Conservation (phyloP, 768 basidiomycete genomes). For the Lentinus brumalis region DNA sequence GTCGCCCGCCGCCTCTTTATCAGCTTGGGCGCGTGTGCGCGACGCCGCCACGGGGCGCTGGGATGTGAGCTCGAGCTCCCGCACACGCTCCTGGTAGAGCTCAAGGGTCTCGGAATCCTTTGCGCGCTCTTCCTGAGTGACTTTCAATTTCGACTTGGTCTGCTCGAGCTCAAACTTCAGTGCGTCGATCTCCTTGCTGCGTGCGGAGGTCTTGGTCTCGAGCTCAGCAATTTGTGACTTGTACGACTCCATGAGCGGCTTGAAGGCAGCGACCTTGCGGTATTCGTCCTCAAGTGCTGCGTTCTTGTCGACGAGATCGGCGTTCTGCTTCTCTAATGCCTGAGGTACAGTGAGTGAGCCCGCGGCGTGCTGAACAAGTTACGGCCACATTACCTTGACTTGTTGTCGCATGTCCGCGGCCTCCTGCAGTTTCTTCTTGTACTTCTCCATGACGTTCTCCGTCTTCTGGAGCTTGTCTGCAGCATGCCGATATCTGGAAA, state of each 20-base stretch:
- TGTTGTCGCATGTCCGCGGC: constrained; percentile 86
- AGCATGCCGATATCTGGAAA: constrained; percentile 80
- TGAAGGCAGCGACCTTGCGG: constrained; percentile 81
- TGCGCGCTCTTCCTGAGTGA: constrained; percentile 66
- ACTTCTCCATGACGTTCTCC: constrained; percentile 98
- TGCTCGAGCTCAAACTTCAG: constrained; percentile 80
- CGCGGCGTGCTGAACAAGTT: constrained; percentile 11
- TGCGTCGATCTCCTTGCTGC: constrained; percentile 70
- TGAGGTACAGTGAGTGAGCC: constrained; percentile 30
- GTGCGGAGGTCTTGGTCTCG: constrained; percentile 67
- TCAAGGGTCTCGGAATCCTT: constrained; percentile 85
- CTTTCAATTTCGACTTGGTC: constrained; percentile 65
- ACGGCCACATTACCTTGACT: constrained; percentile 59
- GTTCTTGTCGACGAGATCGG: constrained; percentile 88
- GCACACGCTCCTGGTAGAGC: constrained; percentile 86
- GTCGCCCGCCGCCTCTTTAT: constrained; percentile 16
- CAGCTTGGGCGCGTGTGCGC: constrained; percentile 13
- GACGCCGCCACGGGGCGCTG: constrained; percentile 46
- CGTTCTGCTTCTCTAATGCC: constrained; percentile 92
- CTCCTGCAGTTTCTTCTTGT: constrained; percentile 98
- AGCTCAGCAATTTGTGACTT: constrained; percentile 83
- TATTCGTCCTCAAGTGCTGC: constrained; percentile 92
- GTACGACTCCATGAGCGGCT: constrained; percentile 90
- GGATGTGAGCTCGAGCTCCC: constrained; percentile 79
- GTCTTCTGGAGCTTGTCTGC: constrained; percentile 91